Evolutionary conservation across 2,329 filamentous ascomycete genomes (phyloP), one percentile per base, ranked within the genome.

Genomic region (Neofusicoccum umdonicola): DNA sequence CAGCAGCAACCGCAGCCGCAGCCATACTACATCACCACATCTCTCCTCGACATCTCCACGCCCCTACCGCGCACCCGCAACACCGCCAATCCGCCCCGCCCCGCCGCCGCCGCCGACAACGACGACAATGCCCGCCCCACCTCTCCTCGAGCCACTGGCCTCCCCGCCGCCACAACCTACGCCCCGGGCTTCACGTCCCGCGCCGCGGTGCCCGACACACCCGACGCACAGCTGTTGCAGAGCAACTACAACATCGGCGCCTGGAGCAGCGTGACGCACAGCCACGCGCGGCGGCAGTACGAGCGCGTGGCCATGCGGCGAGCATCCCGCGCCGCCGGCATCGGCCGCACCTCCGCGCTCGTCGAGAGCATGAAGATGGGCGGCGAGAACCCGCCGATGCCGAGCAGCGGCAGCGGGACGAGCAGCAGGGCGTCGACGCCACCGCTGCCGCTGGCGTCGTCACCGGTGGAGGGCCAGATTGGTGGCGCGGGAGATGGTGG

Each of bases 231-330:
- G 50, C 54, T 44, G 22, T 64, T 52, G 37, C 39, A 51, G 19
- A 54, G 67, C 67, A 70, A 67, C 67, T 89, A 87, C 76, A 83
- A 84, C 69, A 82, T 87, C 65, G 82, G 84, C 8, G 81, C 84
- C 17, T 89, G 86, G 86, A 87, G 85, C 8, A 81, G 81, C 61
- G 78, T 82, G 63, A n/a, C 34, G 78, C 64, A 81, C 56, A 84
- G 83, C 73, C 84, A 87, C 37, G 84, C 82, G 12, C 82, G 86
- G 13, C 63, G 54, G 1, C 85, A 87, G 70, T 89, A 89, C 74
- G 84, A 87, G 68, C 84, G 84, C 67, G 86, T 90, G 15, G 88
- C 88, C 3, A 83, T 84, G 68, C 83, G 88, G 35, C 85, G 88
- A 31, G 61, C 67, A 8, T 64, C 62, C 45, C 27, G 67, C 34